Base-by-base conservation (phyloP, 805 yeast species). In the Clavispora vitiphila region DNA sequence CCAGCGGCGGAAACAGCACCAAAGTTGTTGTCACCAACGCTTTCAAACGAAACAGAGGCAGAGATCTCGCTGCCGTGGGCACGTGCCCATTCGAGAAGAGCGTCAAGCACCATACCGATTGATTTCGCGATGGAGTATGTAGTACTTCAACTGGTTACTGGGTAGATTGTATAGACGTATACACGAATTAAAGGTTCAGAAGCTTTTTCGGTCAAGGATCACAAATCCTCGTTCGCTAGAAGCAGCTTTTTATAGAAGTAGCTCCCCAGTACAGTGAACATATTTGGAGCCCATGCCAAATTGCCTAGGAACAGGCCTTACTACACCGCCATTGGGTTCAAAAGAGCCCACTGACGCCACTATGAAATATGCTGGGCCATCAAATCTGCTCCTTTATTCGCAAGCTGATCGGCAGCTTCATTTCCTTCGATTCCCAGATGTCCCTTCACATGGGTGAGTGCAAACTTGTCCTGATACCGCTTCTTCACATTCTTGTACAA, bases 341-440 rank as follows among this genome's bases (percentile, higher is more conserved):
- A 22, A 22, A 22, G 24, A n/a, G n/a, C n/a, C n/a, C n/a, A n/a
- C n/a, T n/a, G n/a, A n/a, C n/a, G n/a, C n/a, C n/a, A n/a, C n/a
- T n/a, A n/a, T n/a, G n/a, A n/a, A n/a, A n/a, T n/a, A 21, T 21
- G 22, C 16, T 8, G 5, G 8, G 32, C 32, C 37, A 34, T 34
- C 5, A 10, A 27, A 34, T 65, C 70, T 12, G 81, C 82, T 8
- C 86, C 93, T n/a, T 49, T 39, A 42, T 74, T 81, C 2, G 96
- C 96, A 37, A 89, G 64, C 37, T 55, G 55, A 56, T 89, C 96
- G 0, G 96, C 96, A 54, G 57, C 67, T 46, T 80, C 88, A 55
- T 89, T 90, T 0, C 96, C 96, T 10, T 54, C 58, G 27, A 66
- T 62, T 1, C 86, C 90, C 14, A 69, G 60, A 58, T 90, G 96